Base-by-base conservation (phyloP, 225 moss, liverwort and hornwort genomes). In the Polytrichum formosum region DNA sequence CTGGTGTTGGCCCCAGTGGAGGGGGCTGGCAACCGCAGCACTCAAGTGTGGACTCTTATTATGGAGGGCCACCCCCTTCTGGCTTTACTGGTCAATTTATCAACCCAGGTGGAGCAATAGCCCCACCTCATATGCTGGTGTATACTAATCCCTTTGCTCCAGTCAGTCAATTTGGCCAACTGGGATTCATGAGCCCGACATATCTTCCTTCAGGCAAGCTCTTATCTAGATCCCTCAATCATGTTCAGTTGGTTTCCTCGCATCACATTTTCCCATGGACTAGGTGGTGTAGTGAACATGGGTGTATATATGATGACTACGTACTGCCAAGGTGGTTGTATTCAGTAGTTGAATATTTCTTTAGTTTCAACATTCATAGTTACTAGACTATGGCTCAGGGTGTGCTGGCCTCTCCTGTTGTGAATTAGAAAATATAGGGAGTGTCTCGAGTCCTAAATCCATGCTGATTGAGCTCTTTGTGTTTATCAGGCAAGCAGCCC, bases 1-100 rank as follows among this genome's bases (percentile, higher is more conserved):
- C 79, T 72, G 86, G 67, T 80, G 81, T 86, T 76, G 90, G 91
- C 67, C 74, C 90, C 61, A 82, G 80, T 80, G 81, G 85, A 56
- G 88, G 88, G 70, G 90, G 90, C 73, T 97, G 97, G 97, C 94
- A 94, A 87, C 91, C 96, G 6, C 97, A 94, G 84, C 94, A 90
- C 76, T 89, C 92, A 59, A 90, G 94, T 69, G 91, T 82, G 26
- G 97, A 98, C 73, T 98, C 97, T 58, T 92, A 86, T 55, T 98
- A 98, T 71, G 97, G 85, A 74, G 93, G 97, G 37, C 93, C 93
- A 68, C 87, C 89, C 54, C 89, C 97, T 72, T 88, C 94, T 61
- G 82, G 85, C 56, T 98, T 77, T 80, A 69, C 88, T 58, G 94
- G 90, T 37, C 91, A 94, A 67, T 98, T 84, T 65, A 88, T 98